Base-by-base conservation (phyloP, 1,284 basidiomycete species). In the Abortiporus biennis region DNA sequence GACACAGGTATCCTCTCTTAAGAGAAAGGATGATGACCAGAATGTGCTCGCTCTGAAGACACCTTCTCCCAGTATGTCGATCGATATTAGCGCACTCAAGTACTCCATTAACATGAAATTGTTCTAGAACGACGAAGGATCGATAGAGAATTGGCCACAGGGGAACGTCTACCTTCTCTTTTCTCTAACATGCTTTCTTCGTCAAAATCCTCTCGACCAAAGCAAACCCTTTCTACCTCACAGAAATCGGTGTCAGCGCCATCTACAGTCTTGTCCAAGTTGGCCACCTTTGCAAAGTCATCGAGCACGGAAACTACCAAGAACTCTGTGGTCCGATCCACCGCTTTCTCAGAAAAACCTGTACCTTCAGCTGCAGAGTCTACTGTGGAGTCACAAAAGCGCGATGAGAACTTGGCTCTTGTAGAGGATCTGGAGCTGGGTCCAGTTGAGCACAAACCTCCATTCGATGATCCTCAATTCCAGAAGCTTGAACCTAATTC, bases 401-500 rank as follows among this genome's bases (percentile, higher is more conserved):
- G 87, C 33, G 80, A 85, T 48, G 81, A 86, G 22, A 66, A 73
- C 39, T 71, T 94, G 20, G 78, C 77, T 0, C 61, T 96, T 13
- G 62, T 91, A 6, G 83, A 93, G 50, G 74, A 85, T 12, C 69
- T 97, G 3, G 63, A 76, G 45, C 67, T 78, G 31, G 92, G 92
- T 0, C 91, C 92, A 3, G 68, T 69, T 29, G 79, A 90, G 35
- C 83, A 85, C 55, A 76, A 68, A 16, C 62, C 83, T 1, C 73
- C 76, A 1, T 63, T 65, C 23, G 78, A 81, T 40, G 90, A 92
- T 58, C 85, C 85, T 0, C 49, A 70, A 17, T 96, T 92, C 57
- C 68, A 82, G 44, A 71, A 67, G 40, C 55, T 92, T 1, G 93
- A 97, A 57, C 93, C 93, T 1, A 87, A 94, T 63, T 93, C 91